Evolutionary conservation across 179 eudicot species (phyloP).

Genomic region (Drosera spatulata): DNA sequence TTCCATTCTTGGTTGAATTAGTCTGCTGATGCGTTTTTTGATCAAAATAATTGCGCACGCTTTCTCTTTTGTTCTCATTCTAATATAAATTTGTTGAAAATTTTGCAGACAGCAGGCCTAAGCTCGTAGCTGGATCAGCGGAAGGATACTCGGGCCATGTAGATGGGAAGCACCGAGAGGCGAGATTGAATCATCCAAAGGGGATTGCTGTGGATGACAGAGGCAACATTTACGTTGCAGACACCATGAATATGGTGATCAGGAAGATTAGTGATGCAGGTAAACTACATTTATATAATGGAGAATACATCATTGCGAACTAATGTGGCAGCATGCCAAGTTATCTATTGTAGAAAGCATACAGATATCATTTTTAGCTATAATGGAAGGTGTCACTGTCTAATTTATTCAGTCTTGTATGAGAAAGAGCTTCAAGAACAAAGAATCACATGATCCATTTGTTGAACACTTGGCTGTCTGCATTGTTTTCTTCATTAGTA

Average conservation of each 20-base stretch:
- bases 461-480: too few relatives aligned
- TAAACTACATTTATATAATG: slow-evolving; percentile 3
- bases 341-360: too few relatives aligned
- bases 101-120: slow-evolving; percentile 79
- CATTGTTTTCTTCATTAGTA: too few relatives aligned
- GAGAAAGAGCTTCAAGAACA: too few relatives aligned
- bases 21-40: not conserved
- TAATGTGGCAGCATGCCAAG: too few relatives aligned
- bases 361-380: too few relatives aligned
- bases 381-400: too few relatives aligned
- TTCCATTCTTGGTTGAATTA: slow-evolving; percentile 1
- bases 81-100: slow-evolving; percentile 12
- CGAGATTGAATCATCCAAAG: slow-evolving; percentile 87
- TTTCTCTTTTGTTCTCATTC: slow-evolving; percentile 14
- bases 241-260: slow-evolving; percentile 81
- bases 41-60: slow-evolving; percentile 9
- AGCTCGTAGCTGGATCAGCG: slow-evolving; percentile 84
- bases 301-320: too few relatives aligned
- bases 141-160: slow-evolving; percentile 93
- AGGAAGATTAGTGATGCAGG: slow-evolving; percentile 96
- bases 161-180: slow-evolving; percentile 83
- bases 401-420: too few relatives aligned
- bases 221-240: slow-evolving; percentile 92
- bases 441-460: too few relatives aligned
- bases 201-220: slow-evolving; percentile 85